Conservation (phyloP, 2,329 filamentous ascomycete genomes). For the Ceratocystis eucalypticola region DNA sequence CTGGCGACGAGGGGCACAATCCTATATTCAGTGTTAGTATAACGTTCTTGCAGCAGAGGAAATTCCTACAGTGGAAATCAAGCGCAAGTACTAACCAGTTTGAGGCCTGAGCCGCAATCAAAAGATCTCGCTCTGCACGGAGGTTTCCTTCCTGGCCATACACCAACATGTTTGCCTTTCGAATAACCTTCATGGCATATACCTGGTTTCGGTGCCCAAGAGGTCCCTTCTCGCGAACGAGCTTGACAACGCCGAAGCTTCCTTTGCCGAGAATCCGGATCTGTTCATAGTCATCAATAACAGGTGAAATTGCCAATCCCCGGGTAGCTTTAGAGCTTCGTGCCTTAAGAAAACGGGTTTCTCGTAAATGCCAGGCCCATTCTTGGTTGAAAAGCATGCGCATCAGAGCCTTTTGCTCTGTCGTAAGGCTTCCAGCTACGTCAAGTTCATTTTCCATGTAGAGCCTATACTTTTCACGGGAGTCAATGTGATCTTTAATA, state of each 20-base stretch:
- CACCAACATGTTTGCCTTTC: constrained; percentile 82
- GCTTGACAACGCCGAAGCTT: constrained; percentile 81
- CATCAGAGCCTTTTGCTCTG: constrained; percentile 39
- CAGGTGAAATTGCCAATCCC: constrained; percentile 22
- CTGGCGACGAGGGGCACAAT: constrained; percentile 76
- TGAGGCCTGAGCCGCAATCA: constrained; percentile 78
- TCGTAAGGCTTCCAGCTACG: constrained; percentile 37
- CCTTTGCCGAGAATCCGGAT: constrained; percentile 79
- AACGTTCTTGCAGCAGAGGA: not conserved
- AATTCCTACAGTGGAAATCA: not conserved
- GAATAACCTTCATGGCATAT: constrained; percentile 94
- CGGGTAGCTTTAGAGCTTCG: constrained; percentile 31
- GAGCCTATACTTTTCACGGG: constrained; percentile 25
- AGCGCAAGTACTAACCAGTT: constrained; percentile 43
- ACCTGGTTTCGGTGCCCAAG: constrained; percentile 37
- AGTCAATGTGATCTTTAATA: constrained; percentile 38
- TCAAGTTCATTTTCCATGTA: constrained; percentile 40
- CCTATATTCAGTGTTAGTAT: constrained; percentile 31
- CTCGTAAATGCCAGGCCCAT: constrained; percentile 63
- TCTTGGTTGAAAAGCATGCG: constrained; percentile 47
- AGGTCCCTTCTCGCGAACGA: constrained; percentile 53
- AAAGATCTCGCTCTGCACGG: constrained; percentile 78
- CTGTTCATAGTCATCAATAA: constrained; percentile 51
- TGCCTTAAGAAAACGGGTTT: constrained; percentile 55
- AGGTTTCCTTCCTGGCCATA: constrained; percentile 88